These are phyloP conservation scores for Massariosphaeria phaeospora DNA, from an alignment of 495 filamentous ascomycete genomes.

Conservation along the genomic window DNA sequence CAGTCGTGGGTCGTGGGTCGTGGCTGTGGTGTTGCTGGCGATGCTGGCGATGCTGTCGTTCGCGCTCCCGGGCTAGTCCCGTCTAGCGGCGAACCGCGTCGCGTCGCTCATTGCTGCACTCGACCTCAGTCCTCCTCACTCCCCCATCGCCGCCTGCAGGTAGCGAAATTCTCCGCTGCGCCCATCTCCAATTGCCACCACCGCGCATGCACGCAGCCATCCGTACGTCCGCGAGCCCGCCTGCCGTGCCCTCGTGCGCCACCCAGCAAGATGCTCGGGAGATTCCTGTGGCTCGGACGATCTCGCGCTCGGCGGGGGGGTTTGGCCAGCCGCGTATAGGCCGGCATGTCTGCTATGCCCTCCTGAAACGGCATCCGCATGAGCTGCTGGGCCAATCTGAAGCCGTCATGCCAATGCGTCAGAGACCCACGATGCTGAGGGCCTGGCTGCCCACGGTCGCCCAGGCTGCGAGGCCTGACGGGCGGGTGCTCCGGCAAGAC, in stretches of 20 bases:
- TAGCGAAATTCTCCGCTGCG: conserved; percentile 23
- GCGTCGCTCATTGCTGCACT: neutral
- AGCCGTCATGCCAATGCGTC: conserved; percentile 32
- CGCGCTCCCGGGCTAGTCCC: too few species aligned
- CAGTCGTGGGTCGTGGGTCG: too few species aligned
- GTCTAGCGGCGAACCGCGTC: neutral
- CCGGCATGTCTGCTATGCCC: conserved; percentile 16
- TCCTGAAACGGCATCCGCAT: conserved; percentile 35
- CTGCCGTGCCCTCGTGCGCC: conserved; percentile 26
- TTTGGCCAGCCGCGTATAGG: conserved; percentile 30
- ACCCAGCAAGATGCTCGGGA: conserved; percentile 22
- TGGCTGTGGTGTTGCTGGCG: too few species aligned
- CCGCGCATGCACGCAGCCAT: conserved; percentile 13
- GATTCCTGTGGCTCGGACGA: conserved; percentile 33
- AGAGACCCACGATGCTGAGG: conserved; percentile 6
- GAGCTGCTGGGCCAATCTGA: conserved; percentile 32
- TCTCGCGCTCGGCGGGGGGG: conserved; percentile 23
- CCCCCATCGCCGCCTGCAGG: conserved; percentile 9
- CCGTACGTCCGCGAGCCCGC: conserved; percentile 18
- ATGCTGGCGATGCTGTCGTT: too few species aligned
- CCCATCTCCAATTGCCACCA: conserved; percentile 28
- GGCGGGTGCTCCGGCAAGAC: conserved; percentile 29
- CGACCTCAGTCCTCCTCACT: neutral
- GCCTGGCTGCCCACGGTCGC: conserved; percentile 5
- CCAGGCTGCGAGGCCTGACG: conserved; percentile 18